Conservation (phyloP, 1,284 basidiomycete species). For the Cutaneotrichosporon spelunceum region DNA sequence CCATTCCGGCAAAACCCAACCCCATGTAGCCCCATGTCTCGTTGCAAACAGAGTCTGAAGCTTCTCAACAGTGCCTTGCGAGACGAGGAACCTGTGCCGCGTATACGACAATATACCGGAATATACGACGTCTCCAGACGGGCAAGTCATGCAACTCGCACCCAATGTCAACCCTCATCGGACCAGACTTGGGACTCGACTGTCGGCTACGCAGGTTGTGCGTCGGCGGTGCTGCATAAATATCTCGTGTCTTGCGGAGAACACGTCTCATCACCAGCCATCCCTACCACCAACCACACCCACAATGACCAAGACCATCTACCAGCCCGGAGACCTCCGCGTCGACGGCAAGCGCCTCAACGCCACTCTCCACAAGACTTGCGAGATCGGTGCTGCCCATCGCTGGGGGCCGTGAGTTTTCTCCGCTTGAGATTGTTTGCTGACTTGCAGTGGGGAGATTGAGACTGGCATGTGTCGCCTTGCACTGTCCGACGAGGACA, state of each 20-base stretch:
- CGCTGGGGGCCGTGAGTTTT: slow-evolving; percentile 16
- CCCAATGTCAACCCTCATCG: too few species aligned
- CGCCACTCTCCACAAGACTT: slow-evolving; percentile 38
- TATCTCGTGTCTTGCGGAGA: neutral
- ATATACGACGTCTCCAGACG: neutral
- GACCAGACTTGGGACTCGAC: neutral
- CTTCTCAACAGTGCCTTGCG: neutral
- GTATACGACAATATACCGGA: neutral
- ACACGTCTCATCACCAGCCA: neutral
- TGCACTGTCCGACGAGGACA: slow-evolving; percentile 39
- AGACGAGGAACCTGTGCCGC: neutral
- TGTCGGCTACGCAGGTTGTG: neutral
- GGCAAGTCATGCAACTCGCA: too few species aligned
- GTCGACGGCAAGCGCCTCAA: slow-evolving; percentile 38
- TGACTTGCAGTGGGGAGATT: slow-evolving; percentile 4
- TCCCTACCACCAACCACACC: neutral
- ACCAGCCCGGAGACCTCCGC: slow-evolving; percentile 14
- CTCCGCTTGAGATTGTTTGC: neutral
- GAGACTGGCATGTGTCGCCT: slow-evolving; percentile 31
- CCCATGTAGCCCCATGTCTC: too few species aligned
- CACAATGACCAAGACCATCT: slow-evolving; percentile 12
- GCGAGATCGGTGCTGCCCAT: slow-evolving; percentile 32
- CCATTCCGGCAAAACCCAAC: neutral
- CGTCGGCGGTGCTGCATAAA: neutral
- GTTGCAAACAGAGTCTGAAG: neutral